phyloP scores from a whole-genome alignment of 257 asterid species.

The Petunia secreta region DNA sequence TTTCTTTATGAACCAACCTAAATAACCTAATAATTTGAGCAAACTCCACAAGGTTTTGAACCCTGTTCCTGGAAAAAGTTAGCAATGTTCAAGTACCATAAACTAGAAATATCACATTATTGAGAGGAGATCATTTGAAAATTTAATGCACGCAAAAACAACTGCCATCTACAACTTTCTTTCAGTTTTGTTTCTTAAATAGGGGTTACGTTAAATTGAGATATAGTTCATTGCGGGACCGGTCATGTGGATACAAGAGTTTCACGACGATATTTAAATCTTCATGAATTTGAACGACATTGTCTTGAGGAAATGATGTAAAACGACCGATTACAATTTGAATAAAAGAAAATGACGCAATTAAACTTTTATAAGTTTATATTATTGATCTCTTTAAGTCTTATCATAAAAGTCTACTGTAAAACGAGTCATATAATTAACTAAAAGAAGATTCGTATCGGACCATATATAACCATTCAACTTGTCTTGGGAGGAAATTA shows the following conservation, averaged over 20 bases:
- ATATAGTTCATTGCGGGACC: background rate
- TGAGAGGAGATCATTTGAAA: constrained; percentile 13
- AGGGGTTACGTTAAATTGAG: background rate
- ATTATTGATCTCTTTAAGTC: no score
- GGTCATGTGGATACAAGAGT: constrained; percentile 14
- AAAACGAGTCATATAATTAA: no score
- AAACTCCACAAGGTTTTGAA: background rate
- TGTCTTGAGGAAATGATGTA: background rate
- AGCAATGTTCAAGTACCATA: constrained; percentile 11
- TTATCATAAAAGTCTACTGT: no score
- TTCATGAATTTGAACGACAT: background rate
- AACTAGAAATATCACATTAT: constrained; percentile 16
- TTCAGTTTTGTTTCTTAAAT: background rate
- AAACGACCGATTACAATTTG: no score
- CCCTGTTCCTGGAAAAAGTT: background rate
- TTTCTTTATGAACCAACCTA: constrained; percentile 8
- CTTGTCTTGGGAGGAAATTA: no score
- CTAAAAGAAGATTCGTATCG: no score
- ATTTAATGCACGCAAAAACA: constrained; percentile 14
- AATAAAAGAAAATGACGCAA: no score
- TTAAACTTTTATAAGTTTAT: no score
- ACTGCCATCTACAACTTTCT: constrained; percentile 6
- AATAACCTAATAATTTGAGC: background rate
- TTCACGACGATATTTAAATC: background rate
- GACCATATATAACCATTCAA: no score